Conservation (phyloP, 2,329 filamentous ascomycete species). For the Pezicula radicicola region DNA sequence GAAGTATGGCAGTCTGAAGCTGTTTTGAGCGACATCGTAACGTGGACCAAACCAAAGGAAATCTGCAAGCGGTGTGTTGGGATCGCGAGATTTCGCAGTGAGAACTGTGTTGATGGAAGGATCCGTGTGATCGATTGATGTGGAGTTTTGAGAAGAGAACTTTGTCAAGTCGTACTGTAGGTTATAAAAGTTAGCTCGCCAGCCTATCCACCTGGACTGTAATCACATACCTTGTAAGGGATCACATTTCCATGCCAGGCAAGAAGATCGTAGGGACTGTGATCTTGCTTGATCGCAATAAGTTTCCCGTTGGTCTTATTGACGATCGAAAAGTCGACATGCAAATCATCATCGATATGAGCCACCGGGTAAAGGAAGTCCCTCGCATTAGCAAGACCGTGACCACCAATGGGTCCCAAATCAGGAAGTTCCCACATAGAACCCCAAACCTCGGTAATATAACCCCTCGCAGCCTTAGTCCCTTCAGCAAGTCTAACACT, state of each 20-base stretch:
- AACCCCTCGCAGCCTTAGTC: conserved; percentile 49
- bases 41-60: conserved; percentile 67
- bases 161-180: conserved; percentile 50
- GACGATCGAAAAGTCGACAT: conserved; percentile 49
- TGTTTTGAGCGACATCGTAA: conserved; percentile 60
- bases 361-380: conserved; percentile 63
- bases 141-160: conserved; percentile 55
- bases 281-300: conserved; percentile 61
- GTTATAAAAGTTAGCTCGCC: not conserved
- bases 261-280: conserved; percentile 74
- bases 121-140: conserved; percentile 63
- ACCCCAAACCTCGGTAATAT: conserved; percentile 64
- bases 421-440: conserved; percentile 61
- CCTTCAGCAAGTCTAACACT: conserved; percentile 54
- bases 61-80: conserved; percentile 56
- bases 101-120: conserved; percentile 65
- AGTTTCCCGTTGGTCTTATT: conserved; percentile 64
- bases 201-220: conserved; percentile 22
- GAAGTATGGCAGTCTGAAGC: conserved; percentile 56
- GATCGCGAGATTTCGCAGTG: conserved; percentile 51
- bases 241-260: conserved; percentile 79
- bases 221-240: conserved; percentile 30
- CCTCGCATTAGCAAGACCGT: conserved; percentile 59
- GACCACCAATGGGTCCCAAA: conserved; percentile 61
- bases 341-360: conserved; percentile 46